phyloP scores from a whole-genome alignment of 768 basidiomycete genomes.

The Rhizopogon vinicolor region DNA sequence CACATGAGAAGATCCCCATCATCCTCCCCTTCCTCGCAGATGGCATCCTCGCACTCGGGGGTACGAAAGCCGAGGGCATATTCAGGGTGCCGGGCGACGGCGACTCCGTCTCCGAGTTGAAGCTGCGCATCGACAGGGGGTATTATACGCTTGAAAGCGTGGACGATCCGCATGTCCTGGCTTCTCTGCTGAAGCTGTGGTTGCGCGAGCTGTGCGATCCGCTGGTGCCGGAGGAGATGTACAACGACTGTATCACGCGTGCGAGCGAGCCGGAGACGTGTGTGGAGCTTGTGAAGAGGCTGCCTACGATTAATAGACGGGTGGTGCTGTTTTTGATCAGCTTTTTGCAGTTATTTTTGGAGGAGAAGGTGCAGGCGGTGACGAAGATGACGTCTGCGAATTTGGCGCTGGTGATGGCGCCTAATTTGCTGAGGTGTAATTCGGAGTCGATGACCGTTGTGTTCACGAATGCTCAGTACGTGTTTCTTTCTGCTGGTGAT shows the following conservation, averaged over 20 bases:
- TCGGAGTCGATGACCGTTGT: constrained; percentile 87
- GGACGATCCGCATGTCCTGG: constrained; percentile 87
- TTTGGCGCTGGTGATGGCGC: constrained; percentile 88
- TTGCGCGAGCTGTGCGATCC: constrained; percentile 88
- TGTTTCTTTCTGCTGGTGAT: constrained; percentile 9
- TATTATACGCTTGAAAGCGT: constrained; percentile 88
- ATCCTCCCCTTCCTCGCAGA: constrained; percentile 93
- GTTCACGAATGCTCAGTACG: constrained; percentile 89
- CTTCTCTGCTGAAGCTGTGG: constrained; percentile 91
- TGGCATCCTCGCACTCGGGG: constrained; percentile 86
- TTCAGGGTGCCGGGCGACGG: constrained; percentile 91
- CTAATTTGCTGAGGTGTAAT: constrained; percentile 81
- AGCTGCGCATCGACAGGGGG: constrained; percentile 85
- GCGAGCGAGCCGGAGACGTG: constrained; percentile 66
- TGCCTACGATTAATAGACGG: constrained; percentile 83
- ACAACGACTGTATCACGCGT: constrained; percentile 80
- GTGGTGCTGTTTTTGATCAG: constrained; percentile 87
- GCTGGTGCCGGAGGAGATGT: constrained; percentile 86
- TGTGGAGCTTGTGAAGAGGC: constrained; percentile 65
- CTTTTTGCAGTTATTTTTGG: constrained; percentile 86
- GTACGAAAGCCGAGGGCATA: constrained; percentile 82
- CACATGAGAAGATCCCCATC: constrained; percentile 80
- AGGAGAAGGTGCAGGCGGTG: constrained; percentile 61
- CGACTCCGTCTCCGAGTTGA: constrained; percentile 84
- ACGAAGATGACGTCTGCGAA: constrained; percentile 93